Conservation (phyloP, 179 eudicot species). For the Silene coronaria region DNA sequence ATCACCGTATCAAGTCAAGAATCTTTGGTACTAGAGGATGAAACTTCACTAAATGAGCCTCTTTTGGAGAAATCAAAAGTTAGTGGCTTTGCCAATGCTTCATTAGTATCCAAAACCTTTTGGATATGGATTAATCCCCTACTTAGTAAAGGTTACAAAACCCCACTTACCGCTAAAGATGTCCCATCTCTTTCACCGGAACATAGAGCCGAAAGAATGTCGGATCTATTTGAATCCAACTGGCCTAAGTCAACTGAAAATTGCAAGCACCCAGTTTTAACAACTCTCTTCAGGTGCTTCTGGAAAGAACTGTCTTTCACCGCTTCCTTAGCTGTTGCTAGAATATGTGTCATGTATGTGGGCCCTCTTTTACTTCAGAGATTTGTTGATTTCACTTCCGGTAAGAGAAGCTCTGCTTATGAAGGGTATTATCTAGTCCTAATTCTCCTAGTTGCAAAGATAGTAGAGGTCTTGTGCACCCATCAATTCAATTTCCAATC, state of each 20-base stretch:
- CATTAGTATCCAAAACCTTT: slow-evolving; percentile 60
- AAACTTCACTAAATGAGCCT: slow-evolving; percentile 34
- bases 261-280: slow-evolving; percentile 61
- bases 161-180: slow-evolving; percentile 57
- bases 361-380: slow-evolving; percentile 74
- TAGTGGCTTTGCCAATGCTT: slow-evolving; percentile 59
- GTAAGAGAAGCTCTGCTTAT: slow-evolving; percentile 52
- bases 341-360: slow-evolving; percentile 77
- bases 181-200: slow-evolving; percentile 73
- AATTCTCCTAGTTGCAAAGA: slow-evolving; percentile 58
- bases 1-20: slow-evolving; percentile 25
- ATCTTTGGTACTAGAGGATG: slow-evolving; percentile 20
- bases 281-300: slow-evolving; percentile 71
- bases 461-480: slow-evolving; percentile 58
- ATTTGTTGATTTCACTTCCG: slow-evolving; percentile 69
- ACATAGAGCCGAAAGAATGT: slow-evolving; percentile 70
- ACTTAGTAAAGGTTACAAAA: slow-evolving; percentile 57
- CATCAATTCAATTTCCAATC: slow-evolving; percentile 88
- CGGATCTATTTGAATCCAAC: slow-evolving; percentile 55
- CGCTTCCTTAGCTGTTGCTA: slow-evolving; percentile 57
- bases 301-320: slow-evolving; percentile 73
- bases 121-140: slow-evolving; percentile 93
- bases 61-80: slow-evolving; percentile 45
- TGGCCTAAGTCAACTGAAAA: slow-evolving; percentile 75
- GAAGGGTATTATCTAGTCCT: slow-evolving; percentile 82